Evolutionary conservation across 2,329 filamentous ascomycete genomes (phyloP).

Genomic region (Fusarium sp.): DNA sequence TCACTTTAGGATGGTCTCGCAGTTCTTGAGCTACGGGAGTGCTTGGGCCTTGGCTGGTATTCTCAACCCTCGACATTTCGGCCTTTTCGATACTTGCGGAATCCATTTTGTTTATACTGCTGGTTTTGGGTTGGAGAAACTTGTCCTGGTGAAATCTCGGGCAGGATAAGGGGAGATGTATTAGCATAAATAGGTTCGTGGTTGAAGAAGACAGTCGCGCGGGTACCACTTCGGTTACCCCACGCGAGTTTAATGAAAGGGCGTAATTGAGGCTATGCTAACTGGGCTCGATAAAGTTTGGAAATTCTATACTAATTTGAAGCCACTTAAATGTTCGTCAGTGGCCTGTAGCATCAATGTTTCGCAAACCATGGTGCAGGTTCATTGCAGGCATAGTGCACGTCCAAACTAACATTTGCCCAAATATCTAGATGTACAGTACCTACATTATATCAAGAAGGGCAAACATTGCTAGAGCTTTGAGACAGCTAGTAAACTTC

Average conservation of each 20-base stretch:
- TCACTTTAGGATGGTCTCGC: not conserved
- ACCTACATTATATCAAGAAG: not conserved
- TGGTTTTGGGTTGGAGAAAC: rapidly evolving
- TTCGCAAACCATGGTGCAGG: not conserved
- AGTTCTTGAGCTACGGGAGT: not conserved
- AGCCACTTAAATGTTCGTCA: no score
- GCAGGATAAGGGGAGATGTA: not conserved
- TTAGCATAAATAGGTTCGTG: not conserved
- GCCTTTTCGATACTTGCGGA: not conserved
- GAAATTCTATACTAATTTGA: no score
- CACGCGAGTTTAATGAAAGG: not conserved
- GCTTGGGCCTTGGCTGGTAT: not conserved
- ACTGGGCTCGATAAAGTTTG: not conserved
- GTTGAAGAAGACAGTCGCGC: rapidly evolving
- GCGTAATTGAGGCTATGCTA: not conserved
- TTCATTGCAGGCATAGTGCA: not conserved
- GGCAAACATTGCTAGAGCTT: rapidly evolving
- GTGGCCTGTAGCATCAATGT: not conserved
- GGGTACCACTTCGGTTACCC: not conserved
- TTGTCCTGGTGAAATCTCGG: not conserved
- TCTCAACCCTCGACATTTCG: not conserved
- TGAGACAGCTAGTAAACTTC: rapidly evolving
- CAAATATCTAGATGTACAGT: rapidly evolving
- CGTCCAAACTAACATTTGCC: not conserved
- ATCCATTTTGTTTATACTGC: not conserved